A percentile compares a stretch with the other conserved stretches of the same genome.
Evolutionary conservation across 768 basidiomycete species (phyloP).

Genomic region (Lactarius pseudohatsudake): DNA sequence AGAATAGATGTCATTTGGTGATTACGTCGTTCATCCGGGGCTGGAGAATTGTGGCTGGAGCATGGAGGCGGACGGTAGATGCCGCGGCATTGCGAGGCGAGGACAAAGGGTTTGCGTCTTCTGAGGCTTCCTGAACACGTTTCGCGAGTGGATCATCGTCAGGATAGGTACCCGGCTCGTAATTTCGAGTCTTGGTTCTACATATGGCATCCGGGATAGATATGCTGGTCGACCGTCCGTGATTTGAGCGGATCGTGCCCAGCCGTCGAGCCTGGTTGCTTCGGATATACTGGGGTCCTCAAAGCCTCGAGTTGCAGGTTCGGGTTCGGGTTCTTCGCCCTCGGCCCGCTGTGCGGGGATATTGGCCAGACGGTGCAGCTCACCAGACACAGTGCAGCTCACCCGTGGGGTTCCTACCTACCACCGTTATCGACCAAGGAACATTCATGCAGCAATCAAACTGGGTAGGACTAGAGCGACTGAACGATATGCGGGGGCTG

Average conservation of each 20-base stretch:
- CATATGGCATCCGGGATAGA: slow-evolving; percentile 18
- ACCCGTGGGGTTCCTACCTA: background rate
- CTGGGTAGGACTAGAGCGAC: slow-evolving; percentile 9
- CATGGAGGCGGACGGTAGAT: background rate
- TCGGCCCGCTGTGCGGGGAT: slow-evolving; percentile 11
- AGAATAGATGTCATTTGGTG: slow-evolving; percentile 11
- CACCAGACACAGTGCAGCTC: background rate
- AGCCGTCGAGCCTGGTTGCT: background rate
- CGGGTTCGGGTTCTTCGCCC: slow-evolving; percentile 2
- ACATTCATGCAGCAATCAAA: background rate
- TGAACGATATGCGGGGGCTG: background rate
- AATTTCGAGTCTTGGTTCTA: slow-evolving; percentile 12
- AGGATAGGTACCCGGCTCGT: slow-evolving; percentile 18
- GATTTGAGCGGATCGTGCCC: slow-evolving; percentile 6
- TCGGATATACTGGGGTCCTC: background rate
- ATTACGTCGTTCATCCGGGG: slow-evolving; percentile 11
- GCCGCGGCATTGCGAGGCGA: slow-evolving; percentile 18
- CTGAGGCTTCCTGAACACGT: slow-evolving; percentile 23
- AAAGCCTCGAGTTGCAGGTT: background rate
- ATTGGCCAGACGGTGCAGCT: slow-evolving; percentile 9
- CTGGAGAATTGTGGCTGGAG: background rate
- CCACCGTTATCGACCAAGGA: background rate
- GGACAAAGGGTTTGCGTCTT: slow-evolving; percentile 7
- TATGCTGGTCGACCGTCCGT: background rate
- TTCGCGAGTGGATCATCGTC: slow-evolving; percentile 18